Evolutionary conservation across 306 rosid species (phyloP).

Genomic region (Glycine tomentella): DNA sequence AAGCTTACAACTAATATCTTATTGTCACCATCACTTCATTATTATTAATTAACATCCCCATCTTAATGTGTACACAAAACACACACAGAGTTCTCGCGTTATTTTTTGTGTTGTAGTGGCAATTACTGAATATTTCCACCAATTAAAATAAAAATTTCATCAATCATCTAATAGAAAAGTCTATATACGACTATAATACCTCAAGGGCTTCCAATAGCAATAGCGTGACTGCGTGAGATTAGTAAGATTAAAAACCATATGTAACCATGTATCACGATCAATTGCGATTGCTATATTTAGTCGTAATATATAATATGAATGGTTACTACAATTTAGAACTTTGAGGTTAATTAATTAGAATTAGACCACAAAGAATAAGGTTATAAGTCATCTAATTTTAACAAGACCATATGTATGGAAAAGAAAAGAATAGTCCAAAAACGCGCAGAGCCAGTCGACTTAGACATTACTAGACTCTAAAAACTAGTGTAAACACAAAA

Average conservation of each 20-base stretch:
- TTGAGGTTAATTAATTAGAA: background rate
- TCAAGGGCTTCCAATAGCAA: background rate
- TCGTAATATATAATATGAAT: too few relatives aligned
- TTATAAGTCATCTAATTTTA: background rate
- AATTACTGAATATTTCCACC: background rate
- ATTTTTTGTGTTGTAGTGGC: background rate
- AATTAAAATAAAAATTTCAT: background rate
- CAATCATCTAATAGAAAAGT: background rate
- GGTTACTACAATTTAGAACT: background rate
- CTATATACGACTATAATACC: background rate
- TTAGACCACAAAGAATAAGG: background rate
- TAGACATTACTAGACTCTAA: background rate
- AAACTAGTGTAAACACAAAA: background rate
- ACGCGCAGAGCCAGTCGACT: background rate
- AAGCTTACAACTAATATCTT: constrained; percentile 9
- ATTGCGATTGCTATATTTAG: too few relatives aligned
- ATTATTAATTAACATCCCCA: background rate
- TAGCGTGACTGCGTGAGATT: background rate
- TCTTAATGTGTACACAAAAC: constrained; percentile 1
- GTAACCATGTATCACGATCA: background rate
- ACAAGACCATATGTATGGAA: background rate
- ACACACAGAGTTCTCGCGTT: background rate
- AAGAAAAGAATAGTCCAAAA: background rate
- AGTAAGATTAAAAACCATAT: background rate
- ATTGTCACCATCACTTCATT: background rate